Conservation (phyloP, 306 rosid species). For the Hylodesmum podocarpum region DNA sequence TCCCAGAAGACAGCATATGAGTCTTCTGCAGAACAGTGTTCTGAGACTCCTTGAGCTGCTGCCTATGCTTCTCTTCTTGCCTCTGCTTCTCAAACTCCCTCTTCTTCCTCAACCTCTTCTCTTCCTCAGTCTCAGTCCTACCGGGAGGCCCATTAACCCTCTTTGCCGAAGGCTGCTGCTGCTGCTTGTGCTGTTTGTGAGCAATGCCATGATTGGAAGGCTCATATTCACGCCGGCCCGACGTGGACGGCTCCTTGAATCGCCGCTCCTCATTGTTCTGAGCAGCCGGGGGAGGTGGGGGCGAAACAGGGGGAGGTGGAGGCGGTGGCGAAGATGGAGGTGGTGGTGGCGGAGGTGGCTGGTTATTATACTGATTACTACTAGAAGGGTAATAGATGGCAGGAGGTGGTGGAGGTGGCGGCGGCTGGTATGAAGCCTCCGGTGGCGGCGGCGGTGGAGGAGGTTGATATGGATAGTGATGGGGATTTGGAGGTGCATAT, state of each 20-base stretch:
- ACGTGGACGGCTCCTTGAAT: conserved; percentile 48
- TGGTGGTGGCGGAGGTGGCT: conserved; percentile 37
- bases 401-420: conserved; percentile 70
- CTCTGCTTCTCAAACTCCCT: conserved; percentile 84
- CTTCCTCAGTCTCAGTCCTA: conserved; percentile 85
- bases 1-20: conserved; percentile 69
- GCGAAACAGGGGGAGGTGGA: conserved; percentile 69
- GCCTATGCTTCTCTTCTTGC: conserved; percentile 90
- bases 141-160: conserved; percentile 53
- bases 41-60: conserved; percentile 86
- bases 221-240: conserved; percentile 65
- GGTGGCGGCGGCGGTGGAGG: conserved; percentile 64
- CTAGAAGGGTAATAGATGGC: conserved; percentile 65
- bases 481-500: conserved; percentile 41
- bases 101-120: conserved; percentile 75
- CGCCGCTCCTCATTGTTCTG: conserved; percentile 49
- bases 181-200: conserved; percentile 52
- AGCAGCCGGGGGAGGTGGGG: conserved; percentile 55
- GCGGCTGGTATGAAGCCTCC: conserved; percentile 68
- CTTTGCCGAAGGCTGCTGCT: conserved; percentile 49
- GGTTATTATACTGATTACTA: conserved; percentile 59
- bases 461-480: conserved; percentile 58
- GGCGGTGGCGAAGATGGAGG: conserved; percentile 78
- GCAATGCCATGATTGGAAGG: conserved; percentile 51
- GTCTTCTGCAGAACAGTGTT: conserved; percentile 68